Base-by-base conservation (phyloP, 345 rosid species). In the Corymbia maculata region DNA sequence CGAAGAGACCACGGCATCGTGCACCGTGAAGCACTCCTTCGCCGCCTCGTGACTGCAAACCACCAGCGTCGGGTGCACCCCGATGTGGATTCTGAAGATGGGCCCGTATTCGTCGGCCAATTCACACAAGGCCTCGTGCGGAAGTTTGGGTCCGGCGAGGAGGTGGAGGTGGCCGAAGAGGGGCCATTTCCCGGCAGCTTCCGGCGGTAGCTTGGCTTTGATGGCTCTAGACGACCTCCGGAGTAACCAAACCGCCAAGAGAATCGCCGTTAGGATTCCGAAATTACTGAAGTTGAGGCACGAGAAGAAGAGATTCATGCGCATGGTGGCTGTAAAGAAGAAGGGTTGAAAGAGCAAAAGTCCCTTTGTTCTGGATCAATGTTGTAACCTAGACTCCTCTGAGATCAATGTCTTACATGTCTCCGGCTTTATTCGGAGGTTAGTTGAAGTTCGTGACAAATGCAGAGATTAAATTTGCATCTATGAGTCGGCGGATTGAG, bases 131-230 rank as follows among this genome's bases (percentile, higher is more conserved):
- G 88, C 51, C 28, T 85, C 85, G 51, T 93, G 92, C 4, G 93
- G 61, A 5, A 88, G 93, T 79, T 88, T 42, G 1, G 91, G 52
- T 2, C 93, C 93, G 61, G 87, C 80, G 11, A 94, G 85, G 55
- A 89, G 93, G 51, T 47, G 93, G 61, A 93, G 92, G 66, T 93
- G 94, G 28, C 95, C 94, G 24, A 92, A 59, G 9, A 91, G 4
- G 6, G 94, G 93, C 93, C 93, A 89, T 6, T 89, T 85, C 2
- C 93, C 88, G 4, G 88, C 85, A 1, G 90, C 91, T 49, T 88
- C 87, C 4, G 93, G 93, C n/a, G 92, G 85, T 36, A 15, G 80
- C 68, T 79, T 49, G 47, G 66, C 79, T 51, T 84, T 86, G 7
- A 21, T 16, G n/a, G 86, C 42, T 75, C 49, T 87, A 64, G 87